Evolutionary conservation across 106 monocot genomes (phyloP), one percentile per base, ranked within the genome.

Genomic region (Dioscorea zingiberensis): DNA sequence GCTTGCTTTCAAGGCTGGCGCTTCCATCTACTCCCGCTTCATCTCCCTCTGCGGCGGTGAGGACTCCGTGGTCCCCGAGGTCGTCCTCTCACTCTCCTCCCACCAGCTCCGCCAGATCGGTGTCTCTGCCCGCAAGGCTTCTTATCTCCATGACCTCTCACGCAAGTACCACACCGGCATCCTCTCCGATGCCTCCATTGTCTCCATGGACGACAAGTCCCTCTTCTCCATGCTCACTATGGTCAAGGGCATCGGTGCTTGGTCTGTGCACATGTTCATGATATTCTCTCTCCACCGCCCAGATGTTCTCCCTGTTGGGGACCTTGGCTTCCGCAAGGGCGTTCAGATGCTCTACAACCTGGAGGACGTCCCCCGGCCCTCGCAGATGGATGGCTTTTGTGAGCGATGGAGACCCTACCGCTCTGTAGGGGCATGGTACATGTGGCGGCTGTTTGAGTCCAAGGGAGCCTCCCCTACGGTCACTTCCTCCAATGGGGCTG

Each of bases 221-320:
- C 87, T 92, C 58, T 83, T 82, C 64, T 46, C 93, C 5, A 89
- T 86, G 93, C 93, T 93, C 17, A 93, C 85, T 51, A 84, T 81
- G 89, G 93, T 93, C 48, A 89, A 89, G 71, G 93, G 93, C 25
- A 93, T 93, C 47, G 93, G 93, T 14, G 78, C 93, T n/a, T 93
- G 93, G 93, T 83, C 85, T 9, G 86, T 93, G 17, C 93, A 93
- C 68, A 93, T 93, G 93, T 93, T 93, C 71, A 93, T 93, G 93
- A 89, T 93, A 58, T 89, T 89, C 76, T 86, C 88, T 24, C 81
- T 93, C n/a, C 85, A 86, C 54, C 85, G 93, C 18, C 93, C 93
- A 0, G 89, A 93, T 25, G 93, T 93, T 14, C 88, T 93, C 25
- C 93, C 93, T 3, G 74, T 83, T 17, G 80, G 83, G 13, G 93